Conservation (phyloP, 139 green algal species). For the Auxenochlorella protothecoides region DNA sequence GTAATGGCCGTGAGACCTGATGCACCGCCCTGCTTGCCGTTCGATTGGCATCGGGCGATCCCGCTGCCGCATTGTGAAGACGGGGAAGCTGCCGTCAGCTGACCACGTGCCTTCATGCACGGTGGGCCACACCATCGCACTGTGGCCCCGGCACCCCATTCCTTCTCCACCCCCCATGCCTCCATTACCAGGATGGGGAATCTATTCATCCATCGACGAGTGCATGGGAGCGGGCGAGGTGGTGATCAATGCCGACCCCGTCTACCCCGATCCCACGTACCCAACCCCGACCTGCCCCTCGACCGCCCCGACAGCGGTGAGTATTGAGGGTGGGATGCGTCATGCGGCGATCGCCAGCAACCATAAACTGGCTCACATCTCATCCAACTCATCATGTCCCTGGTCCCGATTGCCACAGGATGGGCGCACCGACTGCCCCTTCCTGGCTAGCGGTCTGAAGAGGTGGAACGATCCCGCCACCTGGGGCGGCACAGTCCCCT, state of each 20-base stretch:
- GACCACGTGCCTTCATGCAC: background rate
- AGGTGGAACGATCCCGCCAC: slow-evolving; percentile 10
- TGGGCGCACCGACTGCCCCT: slow-evolving; percentile 9
- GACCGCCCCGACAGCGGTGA: slow-evolving; percentile 7
- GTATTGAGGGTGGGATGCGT: background rate
- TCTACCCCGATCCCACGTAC: slow-evolving; percentile 8
- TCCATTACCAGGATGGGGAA: slow-evolving; percentile 3
- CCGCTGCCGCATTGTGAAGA: background rate
- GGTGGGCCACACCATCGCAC: too few relatives aligned
- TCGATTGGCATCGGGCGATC: too few relatives aligned
- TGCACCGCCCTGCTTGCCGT: too few relatives aligned
- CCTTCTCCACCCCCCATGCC: background rate
- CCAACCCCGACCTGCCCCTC: slow-evolving; percentile 9
- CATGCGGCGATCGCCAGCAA: background rate
- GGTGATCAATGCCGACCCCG: background rate
- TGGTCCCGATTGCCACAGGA: background rate
- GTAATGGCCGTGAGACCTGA: background rate
- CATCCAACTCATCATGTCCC: background rate
- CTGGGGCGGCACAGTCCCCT: slow-evolving; percentile 8
- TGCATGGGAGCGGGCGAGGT: slow-evolving; percentile 7
- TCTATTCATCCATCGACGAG: slow-evolving; percentile 8
- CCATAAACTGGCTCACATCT: background rate
- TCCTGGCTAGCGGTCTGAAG: slow-evolving; percentile 3
- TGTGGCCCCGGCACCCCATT: background rate
- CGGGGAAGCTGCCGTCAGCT: background rate